These are phyloP conservation scores for Kewa caespitosa DNA, from an alignment of 179 eudicot genomes.

Conservation along the genomic window DNA sequence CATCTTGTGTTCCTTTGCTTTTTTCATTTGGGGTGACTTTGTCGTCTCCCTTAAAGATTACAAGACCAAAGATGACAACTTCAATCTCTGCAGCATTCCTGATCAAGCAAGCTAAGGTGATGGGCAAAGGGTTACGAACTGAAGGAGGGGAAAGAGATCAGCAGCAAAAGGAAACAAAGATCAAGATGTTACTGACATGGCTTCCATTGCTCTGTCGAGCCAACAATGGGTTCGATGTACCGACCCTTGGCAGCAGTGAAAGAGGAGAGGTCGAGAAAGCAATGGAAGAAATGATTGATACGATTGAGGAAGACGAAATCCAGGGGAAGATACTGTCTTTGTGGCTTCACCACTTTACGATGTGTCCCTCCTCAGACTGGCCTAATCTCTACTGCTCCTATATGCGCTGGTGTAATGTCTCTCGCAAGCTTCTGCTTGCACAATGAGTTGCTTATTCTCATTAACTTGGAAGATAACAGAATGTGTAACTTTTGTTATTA, in stretches of 20 bases:
- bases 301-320: constrained; percentile 41
- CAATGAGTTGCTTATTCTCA: neutral
- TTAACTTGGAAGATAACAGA: too few relatives aligned
- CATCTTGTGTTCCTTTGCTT: too few relatives aligned
- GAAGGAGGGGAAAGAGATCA: constrained; percentile 31
- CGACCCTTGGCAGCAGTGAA: constrained; percentile 55
- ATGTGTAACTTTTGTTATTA: neutral
- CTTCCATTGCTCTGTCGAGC: constrained; percentile 72
- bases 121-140: constrained; percentile 26
- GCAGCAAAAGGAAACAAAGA: constrained; percentile 35
- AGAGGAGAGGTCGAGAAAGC: constrained; percentile 51
- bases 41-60: too few relatives aligned
- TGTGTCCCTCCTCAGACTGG: constrained; percentile 79
- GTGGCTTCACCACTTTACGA: constrained; percentile 83
- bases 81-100: constrained; percentile 53
- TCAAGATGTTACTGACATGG: constrained; percentile 68
- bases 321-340: constrained; percentile 65
- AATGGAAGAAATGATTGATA: constrained; percentile 52
- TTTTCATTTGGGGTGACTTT: too few relatives aligned
- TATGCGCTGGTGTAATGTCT: constrained; percentile 54
- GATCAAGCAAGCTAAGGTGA: constrained; percentile 58
- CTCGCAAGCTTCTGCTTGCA: constrained; percentile 44
- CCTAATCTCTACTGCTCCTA: constrained; percentile 69
- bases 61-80: too few relatives aligned
- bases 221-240: constrained; percentile 67